Evolutionary conservation across 495 filamentous ascomycete genomes (phyloP).

Genomic region (Penicillium maclennaniae): DNA sequence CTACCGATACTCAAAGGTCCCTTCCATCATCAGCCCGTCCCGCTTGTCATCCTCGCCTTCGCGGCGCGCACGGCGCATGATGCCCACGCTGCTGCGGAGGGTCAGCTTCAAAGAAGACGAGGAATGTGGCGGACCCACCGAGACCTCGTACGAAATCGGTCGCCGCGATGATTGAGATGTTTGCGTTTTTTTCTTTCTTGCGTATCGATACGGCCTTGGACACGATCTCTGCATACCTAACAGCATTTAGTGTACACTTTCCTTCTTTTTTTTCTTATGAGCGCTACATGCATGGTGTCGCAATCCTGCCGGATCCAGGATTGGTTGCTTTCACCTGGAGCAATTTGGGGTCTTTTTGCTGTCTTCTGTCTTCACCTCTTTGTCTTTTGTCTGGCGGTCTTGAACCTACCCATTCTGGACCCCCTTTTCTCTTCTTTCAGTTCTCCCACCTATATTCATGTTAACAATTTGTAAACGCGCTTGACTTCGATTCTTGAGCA

Average conservation of each 20-base stretch:
- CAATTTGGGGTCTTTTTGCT: conserved; percentile 12
- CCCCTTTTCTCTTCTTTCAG: background rate
- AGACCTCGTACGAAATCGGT: conserved; percentile 43
- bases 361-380: too few relatives aligned
- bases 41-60: conserved; percentile 33
- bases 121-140: conserved; percentile 31
- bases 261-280: conserved; percentile 19
- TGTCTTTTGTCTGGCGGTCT: conserved; percentile 2
- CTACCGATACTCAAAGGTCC: conserved; percentile 39
- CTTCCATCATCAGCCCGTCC: conserved; percentile 24
- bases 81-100: conserved; percentile 39
- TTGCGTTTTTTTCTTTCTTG: conserved; percentile 15
- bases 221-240: conserved; percentile 22
- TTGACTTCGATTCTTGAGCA: conserved; percentile 7
- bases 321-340: conserved; percentile 24
- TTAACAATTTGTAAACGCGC: conserved; percentile 3
- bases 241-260: conserved; percentile 28
- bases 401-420: background rate
- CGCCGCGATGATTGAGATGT: conserved; percentile 35
- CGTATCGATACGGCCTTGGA: conserved; percentile 26
- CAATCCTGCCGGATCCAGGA: conserved; percentile 25
- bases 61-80: conserved; percentile 30
- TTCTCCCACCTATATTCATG: background rate
- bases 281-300: conserved; percentile 29
- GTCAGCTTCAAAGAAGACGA: conserved; percentile 48